phyloP scores from a whole-genome alignment of 2,329 filamentous ascomycete species.

The Talaromyces amestolkiae region DNA sequence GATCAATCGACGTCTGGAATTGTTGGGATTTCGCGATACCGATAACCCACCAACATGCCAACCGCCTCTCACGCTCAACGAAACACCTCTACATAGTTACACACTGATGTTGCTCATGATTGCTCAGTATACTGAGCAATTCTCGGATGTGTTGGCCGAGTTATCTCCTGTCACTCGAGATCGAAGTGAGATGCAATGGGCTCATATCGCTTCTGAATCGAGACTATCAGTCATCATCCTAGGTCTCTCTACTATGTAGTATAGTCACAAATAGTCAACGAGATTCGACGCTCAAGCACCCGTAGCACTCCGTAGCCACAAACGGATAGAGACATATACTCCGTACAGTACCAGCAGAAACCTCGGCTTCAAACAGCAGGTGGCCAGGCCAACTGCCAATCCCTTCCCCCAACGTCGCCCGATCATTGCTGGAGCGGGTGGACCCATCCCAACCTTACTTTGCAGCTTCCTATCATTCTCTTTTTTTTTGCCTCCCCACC shows the following conservation, averaged over 20 bases:
- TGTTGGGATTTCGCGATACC: slow-evolving; percentile 6
- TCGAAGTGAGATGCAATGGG: neutral
- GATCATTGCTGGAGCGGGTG: slow-evolving; percentile 11
- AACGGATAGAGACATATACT: neutral
- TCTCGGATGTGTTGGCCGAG: neutral
- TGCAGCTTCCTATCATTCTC: neutral
- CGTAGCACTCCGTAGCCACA: neutral
- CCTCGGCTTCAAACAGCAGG: neutral
- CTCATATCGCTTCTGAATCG: neutral
- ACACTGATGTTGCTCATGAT: neutral
- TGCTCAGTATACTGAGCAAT: neutral
- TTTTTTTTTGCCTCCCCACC: slow-evolving; percentile 12
- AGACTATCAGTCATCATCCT: too few species aligned
- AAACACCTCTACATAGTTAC: neutral
- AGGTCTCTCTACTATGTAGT: neutral
- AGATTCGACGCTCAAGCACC: neutral
- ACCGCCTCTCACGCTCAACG: neutral
- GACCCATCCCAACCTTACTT: slow-evolving; percentile 9
- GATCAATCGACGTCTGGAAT: neutral
- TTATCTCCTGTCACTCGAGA: neutral
- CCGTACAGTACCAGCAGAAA: neutral
- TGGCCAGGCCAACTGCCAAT: slow-evolving; percentile 2
- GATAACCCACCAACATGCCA: neutral
- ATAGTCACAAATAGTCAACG: neutral
- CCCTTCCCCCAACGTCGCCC: slow-evolving; percentile 16